Percentiles rank a stretch among this genome's conserved stretches.
These are phyloP conservation scores for Fusarium protoensiforme DNA, from an alignment of 2,329 filamentous ascomycete genomes.

Conservation along the genomic window DNA sequence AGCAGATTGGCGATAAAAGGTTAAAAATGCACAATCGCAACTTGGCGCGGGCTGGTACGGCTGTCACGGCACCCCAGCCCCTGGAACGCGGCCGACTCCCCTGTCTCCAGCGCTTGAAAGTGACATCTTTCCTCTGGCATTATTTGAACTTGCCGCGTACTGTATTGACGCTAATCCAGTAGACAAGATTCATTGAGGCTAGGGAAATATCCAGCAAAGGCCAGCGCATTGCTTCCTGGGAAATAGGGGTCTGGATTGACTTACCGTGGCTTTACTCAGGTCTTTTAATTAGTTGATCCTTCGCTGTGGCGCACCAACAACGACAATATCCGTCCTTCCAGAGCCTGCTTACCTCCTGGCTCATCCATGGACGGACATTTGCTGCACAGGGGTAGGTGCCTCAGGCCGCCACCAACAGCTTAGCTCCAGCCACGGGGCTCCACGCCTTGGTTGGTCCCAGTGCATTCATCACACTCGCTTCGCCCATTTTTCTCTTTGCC, in stretches of 20 bases:
- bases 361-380: not conserved
- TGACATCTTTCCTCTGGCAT: not conserved
- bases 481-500: not conserved
- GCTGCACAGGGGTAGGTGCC: not conserved
- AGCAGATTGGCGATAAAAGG: not conserved
- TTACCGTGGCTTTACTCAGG: not conserved
- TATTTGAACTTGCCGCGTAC: not conserved
- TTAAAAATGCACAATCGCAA: not conserved
- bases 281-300: not conserved
- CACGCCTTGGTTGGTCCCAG: not conserved
- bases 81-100: not conserved
- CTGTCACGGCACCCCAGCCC: not conserved
- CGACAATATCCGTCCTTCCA: not conserved
- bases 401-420: not conserved
- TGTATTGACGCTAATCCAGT: not conserved
- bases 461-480: not conserved
- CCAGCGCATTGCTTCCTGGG: not conserved
- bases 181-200: not conserved
- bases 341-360: not conserved
- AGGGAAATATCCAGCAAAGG: not conserved
- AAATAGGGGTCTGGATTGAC: not conserved
- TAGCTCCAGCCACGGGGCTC: not conserved
- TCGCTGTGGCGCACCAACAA: not conserved
- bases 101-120: not conserved
- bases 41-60: not conserved